Base-by-base conservation (phyloP, 192 early-diverging fungal species). In the Backusella australiensis region DNA sequence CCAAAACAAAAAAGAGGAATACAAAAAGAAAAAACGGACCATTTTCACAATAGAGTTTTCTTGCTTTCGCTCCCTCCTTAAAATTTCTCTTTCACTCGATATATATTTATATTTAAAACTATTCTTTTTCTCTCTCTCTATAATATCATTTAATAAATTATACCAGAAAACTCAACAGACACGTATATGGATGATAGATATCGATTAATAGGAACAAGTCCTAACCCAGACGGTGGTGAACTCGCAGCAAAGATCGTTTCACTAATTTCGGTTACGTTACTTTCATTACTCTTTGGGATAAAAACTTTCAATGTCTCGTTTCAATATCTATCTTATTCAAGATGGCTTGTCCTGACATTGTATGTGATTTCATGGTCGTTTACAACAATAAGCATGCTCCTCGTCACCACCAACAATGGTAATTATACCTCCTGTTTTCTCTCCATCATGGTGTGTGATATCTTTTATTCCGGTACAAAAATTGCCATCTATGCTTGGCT, bases 331-430 rank as follows among this genome's bases (percentile, higher is more conserved):
- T 67, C 73, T 65, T 83, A 83, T 46, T 76, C 82, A 11, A 71
- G 84, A 19, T 76, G 74, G 19, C 80, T 87, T 5, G 82, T 87
- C 32, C 44, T 83, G 23, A 17, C 19, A n/a, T 74, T 87, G 4
- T 85, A 85, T 66, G 17, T 85, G 6, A 44, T 75, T 46, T 87
- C 86, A 14, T 87, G 86, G 86, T 76, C 84, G 8, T 87, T 87
- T 42, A 79, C 84, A 3, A 7, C 80, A 14, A 69, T 70, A 8
- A 78, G 81, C 5, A 77, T 78, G 7, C 39, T 85, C 46, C 68
- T 87, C 1, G 80, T 82, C 4, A 77, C 80, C n/a, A 87, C 86
- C 36, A 87, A 87, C 67, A 81, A 87, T 53, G 56, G 70, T 68
- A 87, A 82, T 36, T 29, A 71, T 56, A 74, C 77, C 17, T 83